Evolutionary conservation across 2,329 filamentous ascomycete species (phyloP), one percentile per base, ranked within the genome.

Genomic region (Exophiala calicioides): DNA sequence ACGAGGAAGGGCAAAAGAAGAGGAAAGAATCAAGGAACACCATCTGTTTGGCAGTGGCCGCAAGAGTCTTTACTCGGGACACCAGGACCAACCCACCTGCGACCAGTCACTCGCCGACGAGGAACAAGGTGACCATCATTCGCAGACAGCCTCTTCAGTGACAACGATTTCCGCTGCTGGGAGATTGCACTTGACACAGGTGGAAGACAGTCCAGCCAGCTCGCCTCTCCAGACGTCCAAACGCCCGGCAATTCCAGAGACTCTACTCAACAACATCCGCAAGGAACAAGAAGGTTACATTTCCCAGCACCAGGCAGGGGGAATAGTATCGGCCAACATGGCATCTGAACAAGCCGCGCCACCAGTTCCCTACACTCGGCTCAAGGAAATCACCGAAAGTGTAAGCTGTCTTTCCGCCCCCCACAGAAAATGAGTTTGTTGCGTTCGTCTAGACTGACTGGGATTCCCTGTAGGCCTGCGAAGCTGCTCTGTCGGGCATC

Each of bases 341-440:
- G 50, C 57, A n/a, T 47, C 48, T 15, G 53, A 54, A 38, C 44
- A 44, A 30, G 50, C 53, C 5, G 37, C 48, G 38, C 62, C 91
- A 86, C 89, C 89, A 51, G 79, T 95, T 61, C 78, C 86, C 50
- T 78, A 83, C 59, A 84, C 82, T 62, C 79, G 89, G 57, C 80
- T 95, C 58, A 86, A 85, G 73, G 87, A 93, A 74, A 91, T 95
- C 66, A 85, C 87, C 60, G 83, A 81, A 65, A 86, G 91, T 76
- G 88, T 91, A 78, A 63, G 81, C 73, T 51, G 41, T 12, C 26
- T 27, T 10, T 10, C 13, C 12, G n/a, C 31, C 21, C 23, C 5
- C 13, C 18, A 16, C 26, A 12, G 12, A 21, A 4, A 29, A 15
- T 12, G 31, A 21, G 21, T 7, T 16, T 30, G 5, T 15, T 24